Base-by-base conservation (phyloP, 305 asterid genomes). In the Solanum aculeatissimum region DNA sequence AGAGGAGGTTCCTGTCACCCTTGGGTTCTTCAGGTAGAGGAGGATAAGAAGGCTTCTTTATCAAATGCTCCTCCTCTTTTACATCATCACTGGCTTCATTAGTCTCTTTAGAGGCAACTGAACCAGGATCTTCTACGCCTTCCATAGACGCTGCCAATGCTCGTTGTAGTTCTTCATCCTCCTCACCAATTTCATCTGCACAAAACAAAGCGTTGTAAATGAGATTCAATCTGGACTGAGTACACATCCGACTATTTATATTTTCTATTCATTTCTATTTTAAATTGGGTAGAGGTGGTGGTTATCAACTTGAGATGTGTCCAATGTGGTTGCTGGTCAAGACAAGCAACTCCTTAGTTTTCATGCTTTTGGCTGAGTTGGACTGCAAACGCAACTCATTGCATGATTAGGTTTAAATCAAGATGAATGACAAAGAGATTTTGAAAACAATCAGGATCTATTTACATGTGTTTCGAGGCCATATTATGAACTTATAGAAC, bases 21-120 rank as follows among this genome's bases (percentile, higher is more conserved):
- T 91, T 95, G 63, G 98, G 98, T 88, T 97, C 98, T 90, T 92
- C 98, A 23, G 98, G 98, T 53, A 97, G 86, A 25, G 98, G 94
- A 77, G 92, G 94, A 92, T 92, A 97, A 82, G 84, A 85, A 85
- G 90, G 97, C 89, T 87, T 89, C 86, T 92, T 88, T 83, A 43
- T 49, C 60, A 35, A 9, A 60, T 21, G 13, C n/a, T n/a, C n/a
- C 19, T 45, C 69, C 57, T 69, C 91, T 85, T 86, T 85, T 88
- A 87, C 91, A 88, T 90, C 92, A 58, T 71, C 85, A 51, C 27
- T 68, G 84, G 87, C 70, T 70, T 91, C 90, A 77, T 49, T 88
- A 57, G 87, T 87, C 86, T 92, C 92, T 86, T 88, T 85, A 69
- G 60, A 68, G 74, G 88, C 86, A 55, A 15, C 91, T 84, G 85